Conservation (phyloP, 768 basidiomycete genomes). For the Kwoniella europaea region DNA sequence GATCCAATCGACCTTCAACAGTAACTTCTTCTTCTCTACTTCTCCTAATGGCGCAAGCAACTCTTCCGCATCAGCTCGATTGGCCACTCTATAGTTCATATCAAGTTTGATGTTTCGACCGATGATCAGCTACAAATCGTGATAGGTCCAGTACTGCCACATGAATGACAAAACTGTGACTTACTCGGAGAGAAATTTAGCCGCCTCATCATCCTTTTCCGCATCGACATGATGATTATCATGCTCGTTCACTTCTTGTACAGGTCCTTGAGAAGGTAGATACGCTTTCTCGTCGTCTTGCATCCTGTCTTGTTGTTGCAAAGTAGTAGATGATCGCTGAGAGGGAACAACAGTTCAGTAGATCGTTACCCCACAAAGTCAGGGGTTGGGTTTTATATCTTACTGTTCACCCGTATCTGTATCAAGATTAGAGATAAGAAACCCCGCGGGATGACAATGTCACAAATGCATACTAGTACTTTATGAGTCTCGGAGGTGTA, state of each 20-base stretch:
- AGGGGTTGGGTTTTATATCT: too few relatives aligned
- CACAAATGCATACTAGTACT: too few relatives aligned
- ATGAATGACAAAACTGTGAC: neutral
- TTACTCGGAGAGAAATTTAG: constrained; percentile 8
- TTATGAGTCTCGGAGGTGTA: too few relatives aligned
- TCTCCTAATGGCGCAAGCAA: constrained; percentile 26
- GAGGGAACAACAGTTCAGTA: too few relatives aligned
- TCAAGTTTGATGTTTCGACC: neutral
- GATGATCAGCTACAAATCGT: neutral
- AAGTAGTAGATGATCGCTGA: neutral
- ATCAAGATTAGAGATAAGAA: too few relatives aligned
- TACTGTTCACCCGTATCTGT: too few relatives aligned
- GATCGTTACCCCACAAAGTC: too few relatives aligned
- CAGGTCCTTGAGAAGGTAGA: neutral
- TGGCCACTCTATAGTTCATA: constrained; percentile 21
- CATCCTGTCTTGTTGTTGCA: neutral
- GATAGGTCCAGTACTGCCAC: too few relatives aligned
- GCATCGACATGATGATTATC: neutral
- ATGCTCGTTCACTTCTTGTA: neutral
- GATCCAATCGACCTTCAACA: constrained; percentile 39
- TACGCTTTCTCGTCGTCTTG: constrained; percentile 9
- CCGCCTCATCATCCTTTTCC: constrained; percentile 8
- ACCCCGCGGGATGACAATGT: too few relatives aligned
- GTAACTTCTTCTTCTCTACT: constrained; percentile 29
- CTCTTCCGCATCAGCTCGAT: constrained; percentile 28